Evolutionary conservation across 345 rosid genomes (phyloP), one percentile per base, ranked within the genome.

Genomic region (Anacardium occidentale): DNA sequence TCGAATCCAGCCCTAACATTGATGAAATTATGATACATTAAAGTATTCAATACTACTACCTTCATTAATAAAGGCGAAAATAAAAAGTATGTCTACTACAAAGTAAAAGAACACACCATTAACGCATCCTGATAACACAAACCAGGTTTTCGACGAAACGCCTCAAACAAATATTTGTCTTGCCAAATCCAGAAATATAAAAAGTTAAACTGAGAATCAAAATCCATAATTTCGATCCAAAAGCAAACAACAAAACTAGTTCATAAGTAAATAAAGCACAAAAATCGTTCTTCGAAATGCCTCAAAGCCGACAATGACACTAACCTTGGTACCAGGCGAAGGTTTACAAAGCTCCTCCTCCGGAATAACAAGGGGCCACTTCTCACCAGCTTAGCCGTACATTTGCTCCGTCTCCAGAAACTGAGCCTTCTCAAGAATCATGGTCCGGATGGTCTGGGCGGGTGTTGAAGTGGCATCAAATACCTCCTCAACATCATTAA

Each of bases 321-420:
- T 63, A 14, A 94, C 98, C 98, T 94, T 90, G 68, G 88, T 85
- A 66, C 90, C 92, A 24, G 95, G 95, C 61, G 88, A 84, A 7
- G 80, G 79, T 76, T 79, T 85, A 48, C 54, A 86, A 72, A 92
- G 79, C 79, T 94, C 98, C 68, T 82, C 92, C 1, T 84, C 96
- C 11, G 98, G 98, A 54, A 92, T 90, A 17, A 88, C 45, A 42
- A 90, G 92, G 24, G 96, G 98, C 97, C 98, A 92, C 53, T 89
- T 86, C 84, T 88, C 96, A 0, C 98, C 96, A 6, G 97, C 92
- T 67, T 94, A 96, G 10, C 91, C 91, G 79, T 92, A 94, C 98
- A 90, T 90, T 72, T 89, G 98, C 87, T 94, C 91, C 2, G 92
- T 90, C 85, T 92, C 97, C 0, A 92, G 95, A 20, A 11, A 18